Base-by-base conservation (phyloP, 192 early-diverging fungal genomes). In the Coemansia biformis region DNA sequence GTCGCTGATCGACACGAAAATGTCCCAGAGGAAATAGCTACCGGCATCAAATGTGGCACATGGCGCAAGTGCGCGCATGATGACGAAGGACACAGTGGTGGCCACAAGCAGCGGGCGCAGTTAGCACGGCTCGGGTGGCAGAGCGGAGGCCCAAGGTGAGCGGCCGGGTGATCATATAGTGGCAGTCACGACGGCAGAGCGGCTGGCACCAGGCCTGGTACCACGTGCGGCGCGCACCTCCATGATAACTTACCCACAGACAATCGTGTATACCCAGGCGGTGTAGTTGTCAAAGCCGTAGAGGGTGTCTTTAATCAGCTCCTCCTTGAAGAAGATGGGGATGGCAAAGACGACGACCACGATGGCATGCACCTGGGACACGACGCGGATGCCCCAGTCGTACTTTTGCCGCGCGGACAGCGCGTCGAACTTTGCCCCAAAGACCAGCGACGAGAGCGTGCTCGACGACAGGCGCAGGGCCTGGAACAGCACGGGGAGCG, bases 11-110 rank as follows among this genome's bases (percentile, higher is more conserved):
- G 78, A 84, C 6, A 85, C 62, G 38, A 83, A 43, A 0, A 83
- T 81, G 68, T 96, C 93, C 93, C 93, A 96, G 37, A 93, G 48
- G 75, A 96, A 96, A 67, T 92, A 95, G 14, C 89, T 88, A 68
- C 28, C 55, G 12, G n/a, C n/a, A 39, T 11, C 12, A 35, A 14
- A 48, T 16, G 18, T 10, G 18, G 6, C 5, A 48, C 19, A 26
- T 30, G n/a, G n/a, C n/a, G n/a, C n/a, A n/a, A n/a, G n/a, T n/a
- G n/a, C n/a, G n/a, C n/a, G n/a, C n/a, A n/a, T n/a, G n/a, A n/a
- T n/a, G n/a, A n/a, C n/a, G n/a, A n/a, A n/a, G n/a, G n/a, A n/a
- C n/a, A n/a, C n/a, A n/a, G n/a, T n/a, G n/a, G n/a, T n/a, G n/a
- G n/a, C n/a, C n/a, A n/a, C n/a, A n/a, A n/a, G n/a, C n/a, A n/a